Evolutionary conservation across 352 stramenopile species (phyloP).

Genomic region (Phytophthora ramorum): DNA sequence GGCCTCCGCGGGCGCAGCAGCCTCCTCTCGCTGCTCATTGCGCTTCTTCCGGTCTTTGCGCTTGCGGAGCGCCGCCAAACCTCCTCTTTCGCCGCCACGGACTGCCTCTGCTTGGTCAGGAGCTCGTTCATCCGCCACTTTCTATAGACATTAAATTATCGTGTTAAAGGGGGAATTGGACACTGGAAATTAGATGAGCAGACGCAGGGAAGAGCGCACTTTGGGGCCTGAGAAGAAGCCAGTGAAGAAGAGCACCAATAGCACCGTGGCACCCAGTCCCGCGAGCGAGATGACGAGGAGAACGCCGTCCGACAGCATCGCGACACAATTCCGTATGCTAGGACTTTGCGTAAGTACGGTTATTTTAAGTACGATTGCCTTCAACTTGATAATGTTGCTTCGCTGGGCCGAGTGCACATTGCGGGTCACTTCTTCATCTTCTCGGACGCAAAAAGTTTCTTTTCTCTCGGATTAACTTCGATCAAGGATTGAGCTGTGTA

Average conservation of each 20-base stretch:
- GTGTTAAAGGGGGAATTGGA: slow-evolving; percentile 5
- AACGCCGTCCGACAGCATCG: slow-evolving; percentile 63
- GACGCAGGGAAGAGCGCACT: slow-evolving; percentile 25
- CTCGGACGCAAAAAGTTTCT: too few relatives aligned
- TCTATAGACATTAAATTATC: slow-evolving; percentile 20
- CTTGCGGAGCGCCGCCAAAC: slow-evolving; percentile 66
- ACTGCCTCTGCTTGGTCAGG: slow-evolving; percentile 39
- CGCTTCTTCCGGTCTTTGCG: slow-evolving; percentile 69
- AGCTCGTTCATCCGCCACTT: slow-evolving; percentile 38
- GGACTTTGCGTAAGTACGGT: background rate
- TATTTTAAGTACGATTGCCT: background rate
- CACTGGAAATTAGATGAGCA: background rate
- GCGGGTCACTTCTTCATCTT: too few relatives aligned
- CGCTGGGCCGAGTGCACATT: too few relatives aligned
- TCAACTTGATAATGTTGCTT: too few relatives aligned
- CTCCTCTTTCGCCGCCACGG: slow-evolving; percentile 49
- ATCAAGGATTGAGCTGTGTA: background rate
- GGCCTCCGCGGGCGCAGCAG: slow-evolving; percentile 10
- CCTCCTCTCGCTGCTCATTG: slow-evolving; percentile 31
- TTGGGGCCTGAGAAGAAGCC: slow-evolving; percentile 62
- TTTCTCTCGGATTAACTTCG: too few relatives aligned
- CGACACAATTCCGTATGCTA: background rate
- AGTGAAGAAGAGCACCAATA: slow-evolving; percentile 65
- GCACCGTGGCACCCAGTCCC: slow-evolving; percentile 58
- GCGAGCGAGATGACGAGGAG: slow-evolving; percentile 61